These are phyloP conservation scores for Metschnikowia similis DNA, from an alignment of 805 yeast genomes.

Conservation along the genomic window DNA sequence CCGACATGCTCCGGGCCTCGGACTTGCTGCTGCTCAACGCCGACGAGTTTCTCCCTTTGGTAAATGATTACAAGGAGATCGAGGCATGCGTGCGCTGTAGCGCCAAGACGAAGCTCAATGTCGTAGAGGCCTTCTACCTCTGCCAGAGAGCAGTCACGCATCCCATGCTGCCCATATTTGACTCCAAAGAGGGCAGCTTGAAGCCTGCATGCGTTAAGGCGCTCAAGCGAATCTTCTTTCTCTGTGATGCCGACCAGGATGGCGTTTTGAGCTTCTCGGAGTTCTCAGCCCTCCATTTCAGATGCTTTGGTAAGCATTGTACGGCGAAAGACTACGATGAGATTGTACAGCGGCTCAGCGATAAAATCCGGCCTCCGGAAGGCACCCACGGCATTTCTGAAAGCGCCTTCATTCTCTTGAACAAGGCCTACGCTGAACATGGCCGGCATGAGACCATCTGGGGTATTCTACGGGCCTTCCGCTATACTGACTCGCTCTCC, in stretches of 20 bases:
- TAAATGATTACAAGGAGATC: conserved; percentile 89
- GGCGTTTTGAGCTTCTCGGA: conserved; percentile 73
- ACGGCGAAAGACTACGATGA: conserved; percentile 33
- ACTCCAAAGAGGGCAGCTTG: conserved; percentile 79
- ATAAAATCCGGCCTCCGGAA: conserved; percentile 13
- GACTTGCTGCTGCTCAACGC: conserved; percentile 39
- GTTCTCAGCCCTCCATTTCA: conserved; percentile 61
- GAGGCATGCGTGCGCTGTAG: conserved; percentile 89
- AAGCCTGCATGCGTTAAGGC: conserved; percentile 78
- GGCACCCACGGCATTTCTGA: conserved; percentile 52
- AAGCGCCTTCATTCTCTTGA: conserved; percentile 72
- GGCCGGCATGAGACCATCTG: conserved; percentile 97
- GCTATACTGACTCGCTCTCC: conserved; percentile 88
- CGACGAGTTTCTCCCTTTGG: conserved; percentile 81
- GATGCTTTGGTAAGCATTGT: conserved; percentile 58
- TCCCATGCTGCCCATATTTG: conserved; percentile 90
- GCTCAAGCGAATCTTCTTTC: conserved; percentile 71
- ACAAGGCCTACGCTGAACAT: conserved; percentile 77
- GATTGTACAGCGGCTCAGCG: conserved; percentile 31
- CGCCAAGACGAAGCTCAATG: conserved; percentile 78
- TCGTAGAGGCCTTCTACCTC: conserved; percentile 85
- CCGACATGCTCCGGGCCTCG: conserved; percentile 46
- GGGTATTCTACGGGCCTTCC: conserved; percentile 86
- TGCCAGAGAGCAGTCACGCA: conserved; percentile 92
- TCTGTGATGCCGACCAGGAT: conserved; percentile 89